Percentiles rank a stretch among this genome's conserved stretches.
These are phyloP conservation scores for Fusarium paranaense DNA, from an alignment of 2,329 filamentous ascomycete genomes.

Conservation along the genomic window DNA sequence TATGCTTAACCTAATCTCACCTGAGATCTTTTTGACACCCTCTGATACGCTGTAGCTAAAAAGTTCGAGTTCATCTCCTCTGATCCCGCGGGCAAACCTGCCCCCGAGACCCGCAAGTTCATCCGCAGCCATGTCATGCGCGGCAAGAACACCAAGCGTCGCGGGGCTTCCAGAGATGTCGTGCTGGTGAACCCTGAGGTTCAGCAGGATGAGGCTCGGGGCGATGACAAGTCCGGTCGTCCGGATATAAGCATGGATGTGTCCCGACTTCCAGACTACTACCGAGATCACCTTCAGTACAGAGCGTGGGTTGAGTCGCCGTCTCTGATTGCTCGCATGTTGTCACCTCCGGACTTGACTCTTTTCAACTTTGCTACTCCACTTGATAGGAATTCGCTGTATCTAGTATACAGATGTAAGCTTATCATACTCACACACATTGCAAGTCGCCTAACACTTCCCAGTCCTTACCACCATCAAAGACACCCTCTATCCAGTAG, in stretches of 20 bases:
- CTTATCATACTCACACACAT: accelerated
- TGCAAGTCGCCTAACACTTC: neutral
- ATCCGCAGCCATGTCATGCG: conserved; percentile 46
- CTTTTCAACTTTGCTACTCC: conserved; percentile 38
- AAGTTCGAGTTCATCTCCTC: conserved; percentile 46
- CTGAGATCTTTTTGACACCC: neutral
- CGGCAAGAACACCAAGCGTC: conserved; percentile 41
- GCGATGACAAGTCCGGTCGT: neutral
- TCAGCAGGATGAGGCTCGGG: neutral
- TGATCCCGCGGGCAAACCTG: conserved; percentile 38
- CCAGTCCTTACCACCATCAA: conserved; percentile 44
- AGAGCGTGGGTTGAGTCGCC: conserved; percentile 30
- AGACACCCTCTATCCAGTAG: conserved; percentile 45
- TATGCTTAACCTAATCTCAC: neutral
- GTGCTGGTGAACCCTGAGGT: neutral
- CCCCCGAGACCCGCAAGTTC: conserved; percentile 40
- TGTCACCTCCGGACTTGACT: conserved; percentile 29
- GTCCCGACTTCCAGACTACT: neutral
- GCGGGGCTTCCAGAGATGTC: neutral
- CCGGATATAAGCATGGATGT: neutral
- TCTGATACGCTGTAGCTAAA: conserved; percentile 24
- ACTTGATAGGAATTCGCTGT: conserved; percentile 17
- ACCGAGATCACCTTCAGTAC: neutral
- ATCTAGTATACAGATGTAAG: conserved; percentile 36
- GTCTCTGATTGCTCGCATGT: conserved; percentile 22